Base-by-base conservation (phyloP, 78 protist species). In the Cavenderia fasciculata region DNA sequence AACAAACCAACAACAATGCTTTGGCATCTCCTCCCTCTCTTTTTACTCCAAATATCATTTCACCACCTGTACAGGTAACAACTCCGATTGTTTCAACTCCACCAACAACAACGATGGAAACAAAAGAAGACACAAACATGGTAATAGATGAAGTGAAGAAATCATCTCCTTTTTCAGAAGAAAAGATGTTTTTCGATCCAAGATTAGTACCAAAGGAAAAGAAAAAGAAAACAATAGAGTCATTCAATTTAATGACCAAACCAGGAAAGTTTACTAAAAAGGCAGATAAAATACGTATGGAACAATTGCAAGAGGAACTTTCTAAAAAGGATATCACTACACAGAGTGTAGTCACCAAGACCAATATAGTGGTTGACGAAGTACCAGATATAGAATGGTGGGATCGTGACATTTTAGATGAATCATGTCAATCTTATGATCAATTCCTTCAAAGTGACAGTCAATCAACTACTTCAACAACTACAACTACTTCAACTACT, bases 311-410 rank as follows among this genome's bases (percentile, higher is more conserved):
- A n/a, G 90, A 82, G 18, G 90, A 82, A 40, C 33, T 82, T 19
- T 27, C 23, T 12, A 82, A 68, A 69, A 65, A 57, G 43, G 52
- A 78, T 8, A 27, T 34, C 12, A 31, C 21, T 31, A 6, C 36
- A 54, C 8, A 18, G 6, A 12, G 5, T 10, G 29, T 54, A 54
- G 14, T 54, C 52, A 18, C 40, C 19, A 41, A 62, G 25, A 66
- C 88, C 10, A 31, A 8, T 7, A 59, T 49, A 1, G 19, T 43
- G 2, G 16, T 62, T 0, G 65, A 68, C 12, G 47, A 34, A 23
- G 88, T 86, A 14, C 93, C 93, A 7, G 34, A 46, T 5, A 44
- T 86, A 25, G 93, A 86, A 68, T 86, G 93, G 93, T 86, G 93
- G 93, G 93, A 86, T 44, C 56, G 49, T 41, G 75, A 75, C 11